Conservation (phyloP, 495 filamentous ascomycete genomes). For the Talaromyces thailandensis region DNA sequence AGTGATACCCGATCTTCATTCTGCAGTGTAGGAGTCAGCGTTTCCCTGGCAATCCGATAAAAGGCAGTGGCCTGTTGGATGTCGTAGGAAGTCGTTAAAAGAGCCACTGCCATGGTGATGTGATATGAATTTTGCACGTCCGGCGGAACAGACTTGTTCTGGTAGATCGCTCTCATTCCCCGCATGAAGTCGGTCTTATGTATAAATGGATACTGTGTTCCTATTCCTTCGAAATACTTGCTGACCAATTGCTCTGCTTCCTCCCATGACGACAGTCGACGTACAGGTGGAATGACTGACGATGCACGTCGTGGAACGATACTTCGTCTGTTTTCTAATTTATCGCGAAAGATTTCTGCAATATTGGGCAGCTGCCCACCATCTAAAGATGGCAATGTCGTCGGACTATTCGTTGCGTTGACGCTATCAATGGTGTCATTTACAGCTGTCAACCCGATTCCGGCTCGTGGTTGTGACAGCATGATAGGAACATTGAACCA, state of each 20-base stretch:
- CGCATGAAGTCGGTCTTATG: constrained; percentile 28
- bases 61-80: constrained; percentile 26
- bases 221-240: constrained; percentile 37
- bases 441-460: constrained; percentile 4
- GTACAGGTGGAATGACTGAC: constrained; percentile 21
- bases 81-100: constrained; percentile 30
- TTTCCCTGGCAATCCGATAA: constrained; percentile 32
- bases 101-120: constrained; percentile 31
- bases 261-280: constrained; percentile 30
- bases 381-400: constrained; percentile 1
- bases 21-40: constrained; percentile 27
- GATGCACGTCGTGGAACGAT: constrained; percentile 28
- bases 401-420: not conserved
- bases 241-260: constrained; percentile 27
- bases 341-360: constrained; percentile 37
- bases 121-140: constrained; percentile 33
- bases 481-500: constrained; percentile 36
- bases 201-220: constrained; percentile 37
- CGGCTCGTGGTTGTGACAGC: constrained; percentile 23
- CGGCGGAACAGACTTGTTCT: constrained; percentile 23
- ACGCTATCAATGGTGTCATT: not conserved
- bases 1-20: constrained; percentile 36
- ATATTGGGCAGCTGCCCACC: constrained; percentile 31
- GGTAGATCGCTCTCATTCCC: constrained; percentile 31
- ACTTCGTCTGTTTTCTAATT: constrained; percentile 33